phyloP scores from a whole-genome alignment of 345 rosid genomes.

The Sonneratia caseolaris region DNA sequence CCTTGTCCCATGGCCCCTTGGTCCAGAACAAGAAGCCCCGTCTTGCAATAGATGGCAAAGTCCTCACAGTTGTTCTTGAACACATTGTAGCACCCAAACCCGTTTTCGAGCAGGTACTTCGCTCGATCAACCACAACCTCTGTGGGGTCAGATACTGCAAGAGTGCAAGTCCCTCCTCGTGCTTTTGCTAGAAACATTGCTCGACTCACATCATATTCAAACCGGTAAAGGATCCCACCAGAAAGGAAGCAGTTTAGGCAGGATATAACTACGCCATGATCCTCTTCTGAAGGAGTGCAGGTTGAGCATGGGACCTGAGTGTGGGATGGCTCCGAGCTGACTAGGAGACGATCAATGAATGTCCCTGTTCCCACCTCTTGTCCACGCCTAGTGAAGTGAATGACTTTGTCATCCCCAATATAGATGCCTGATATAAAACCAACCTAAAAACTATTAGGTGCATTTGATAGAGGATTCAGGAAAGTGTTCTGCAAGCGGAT shows the following conservation, averaged over 20 bases:
- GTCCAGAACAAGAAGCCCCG: conserved; percentile 55
- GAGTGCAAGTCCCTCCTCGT: conserved; percentile 90
- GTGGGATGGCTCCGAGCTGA: conserved; percentile 56
- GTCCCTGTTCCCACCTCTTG: conserved; percentile 91
- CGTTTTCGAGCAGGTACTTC: conserved; percentile 36
- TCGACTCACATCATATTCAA: conserved; percentile 60
- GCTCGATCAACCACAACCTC: conserved; percentile 61
- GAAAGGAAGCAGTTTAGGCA: conserved; percentile 80
- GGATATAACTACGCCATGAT: conserved; percentile 62
- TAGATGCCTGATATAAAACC: conserved; percentile 43
- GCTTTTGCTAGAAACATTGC: conserved; percentile 75
- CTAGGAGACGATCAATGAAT: conserved; percentile 46
- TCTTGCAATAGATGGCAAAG: conserved; percentile 76
- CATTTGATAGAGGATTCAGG: not conserved
- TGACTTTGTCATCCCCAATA: conserved; percentile 63
- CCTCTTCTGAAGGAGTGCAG: conserved; percentile 43
- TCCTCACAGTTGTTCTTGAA: conserved; percentile 71
- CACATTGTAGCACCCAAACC: no score
- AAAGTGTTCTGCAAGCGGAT: not conserved
- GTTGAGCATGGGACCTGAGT: conserved; percentile 42
- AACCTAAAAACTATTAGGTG: not conserved
- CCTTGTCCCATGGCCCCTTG: conserved; percentile 69
- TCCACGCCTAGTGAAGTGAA: conserved; percentile 82
- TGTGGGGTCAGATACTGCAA: conserved; percentile 45
- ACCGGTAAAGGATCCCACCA: conserved; percentile 66